A percentile compares a stretch with the other conserved stretches of the same genome.
These are phyloP conservation scores for Patellaria atrata DNA, from an alignment of 495 filamentous ascomycete genomes.

Conservation along the genomic window DNA sequence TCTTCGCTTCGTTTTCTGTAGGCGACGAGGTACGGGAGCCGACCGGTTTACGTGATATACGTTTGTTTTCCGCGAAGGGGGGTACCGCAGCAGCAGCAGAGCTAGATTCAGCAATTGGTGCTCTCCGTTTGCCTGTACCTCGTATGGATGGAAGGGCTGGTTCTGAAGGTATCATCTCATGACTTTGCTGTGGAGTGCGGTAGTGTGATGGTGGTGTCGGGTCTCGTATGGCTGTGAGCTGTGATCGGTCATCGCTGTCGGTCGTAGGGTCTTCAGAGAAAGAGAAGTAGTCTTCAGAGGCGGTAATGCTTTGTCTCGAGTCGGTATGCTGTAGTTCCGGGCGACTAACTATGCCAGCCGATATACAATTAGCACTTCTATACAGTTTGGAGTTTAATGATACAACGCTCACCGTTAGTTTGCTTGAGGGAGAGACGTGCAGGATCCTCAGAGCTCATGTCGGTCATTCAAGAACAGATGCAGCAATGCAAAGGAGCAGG, in stretches of 20 bases:
- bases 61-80: constrained; percentile 14
- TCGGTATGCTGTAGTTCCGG: constrained; percentile 37
- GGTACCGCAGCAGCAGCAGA: constrained; percentile 5
- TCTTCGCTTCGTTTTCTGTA: constrained; percentile 9
- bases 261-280: constrained; percentile 36
- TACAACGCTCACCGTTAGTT: constrained; percentile 15
- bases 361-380: not conserved
- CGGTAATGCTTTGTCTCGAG: constrained; percentile 46
- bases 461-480: constrained; percentile 6
- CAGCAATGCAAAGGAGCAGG: not conserved
- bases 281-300: constrained; percentile 58
- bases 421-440: constrained; percentile 23
- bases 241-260: constrained; percentile 32
- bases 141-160: constrained; percentile 11
- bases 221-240: constrained; percentile 35
- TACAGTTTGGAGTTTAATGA: not conserved
- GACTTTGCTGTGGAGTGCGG: constrained; percentile 20
- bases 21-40: not conserved
- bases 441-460: constrained; percentile 17
- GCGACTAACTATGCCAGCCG: constrained; percentile 22
- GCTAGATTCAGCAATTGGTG: not conserved
- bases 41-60: not conserved
- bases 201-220: constrained; percentile 25
- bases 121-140: constrained; percentile 9
- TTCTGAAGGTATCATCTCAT: constrained; percentile 14